A percentile compares a stretch with the other conserved stretches of the same genome.
Conservation (phyloP, 331 rosid species). For the Cydonia oblonga region DNA sequence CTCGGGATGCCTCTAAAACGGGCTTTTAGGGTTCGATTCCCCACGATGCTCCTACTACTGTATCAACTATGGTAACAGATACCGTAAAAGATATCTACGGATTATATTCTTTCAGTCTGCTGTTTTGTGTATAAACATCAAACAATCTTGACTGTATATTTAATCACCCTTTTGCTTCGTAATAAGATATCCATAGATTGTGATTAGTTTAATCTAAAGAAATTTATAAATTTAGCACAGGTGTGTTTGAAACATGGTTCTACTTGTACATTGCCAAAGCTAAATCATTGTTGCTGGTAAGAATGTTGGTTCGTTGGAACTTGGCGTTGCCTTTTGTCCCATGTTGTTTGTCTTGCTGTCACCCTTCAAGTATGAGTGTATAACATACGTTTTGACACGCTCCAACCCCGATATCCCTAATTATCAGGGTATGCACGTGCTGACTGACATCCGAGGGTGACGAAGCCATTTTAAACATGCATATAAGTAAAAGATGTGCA, state of each 20-base stretch:
- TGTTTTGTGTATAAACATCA: background rate
- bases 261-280: background rate
- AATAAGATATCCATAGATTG: background rate
- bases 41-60: too few species aligned
- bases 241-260: background rate
- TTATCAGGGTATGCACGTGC: too few species aligned
- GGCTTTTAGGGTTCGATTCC: background rate
- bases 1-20: background rate
- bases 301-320: background rate
- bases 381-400: too few species aligned
- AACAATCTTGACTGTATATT: background rate
- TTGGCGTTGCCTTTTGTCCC: background rate
- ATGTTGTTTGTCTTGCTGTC: background rate
- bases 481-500: too few species aligned
- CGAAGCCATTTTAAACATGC: too few species aligned
- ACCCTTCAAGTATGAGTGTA: too few species aligned
- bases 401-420: too few species aligned
- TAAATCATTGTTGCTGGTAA: background rate
- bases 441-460: too few species aligned
- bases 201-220: background rate
- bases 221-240: background rate
- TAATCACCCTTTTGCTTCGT: background rate
- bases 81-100: background rate
- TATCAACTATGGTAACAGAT: background rate
- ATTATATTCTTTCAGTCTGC: background rate